Evolutionary conservation across 2,329 filamentous ascomycete species (phyloP), one percentile per base, ranked within the genome.

Genomic region (Colletotrichum eleusines): DNA sequence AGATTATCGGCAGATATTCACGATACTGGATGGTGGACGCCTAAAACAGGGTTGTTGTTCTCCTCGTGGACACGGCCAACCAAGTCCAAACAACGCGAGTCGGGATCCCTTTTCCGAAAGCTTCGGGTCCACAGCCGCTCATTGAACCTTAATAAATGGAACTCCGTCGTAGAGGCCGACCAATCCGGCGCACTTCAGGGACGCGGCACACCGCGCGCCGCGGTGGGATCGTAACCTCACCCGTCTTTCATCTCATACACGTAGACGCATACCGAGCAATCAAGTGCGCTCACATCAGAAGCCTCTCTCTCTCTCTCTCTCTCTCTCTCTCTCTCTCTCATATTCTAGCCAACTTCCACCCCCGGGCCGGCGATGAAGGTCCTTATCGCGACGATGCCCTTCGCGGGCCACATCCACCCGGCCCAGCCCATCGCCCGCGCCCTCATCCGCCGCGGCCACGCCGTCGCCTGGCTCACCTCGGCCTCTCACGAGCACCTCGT

Each of bases 301-400:
- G 4, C 11, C 38, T 5, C 38, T 40, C 38, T 40, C 48, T 51
- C n/a, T n/a, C n/a, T n/a, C n/a, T n/a, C n/a, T n/a, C n/a, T n/a
- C n/a, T n/a, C n/a, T n/a, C n/a, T n/a, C n/a, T n/a, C n/a, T n/a
- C n/a, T n/a, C n/a, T n/a, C n/a, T n/a, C n/a, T n/a, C n/a, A n/a
- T n/a, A n/a, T n/a, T n/a, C 50, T 42, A 42, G 40, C 18, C 6
- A 20, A 20, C 40, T 7, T 20, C 16, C 18, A 16, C 40, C 6
- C 6, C 18, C 7, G 20, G 20, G 14, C 35, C 3, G 1, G n/a
- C 23, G n/a, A 69, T 69, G 61, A 69, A 69, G 35, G 66, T 67
- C 11, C 67, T 70, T 55, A 67, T 70, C 40, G 63, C 67, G 16
- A 66, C 67, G 0, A 55, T 57, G 50, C 67, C 67, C 40, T 67